Percentiles rank a stretch among this genome's conserved stretches.
These are phyloP conservation scores for Nematocida sp. DNA, from an alignment of 371 early-diverging fungal genomes.

Conservation along the genomic window DNA sequence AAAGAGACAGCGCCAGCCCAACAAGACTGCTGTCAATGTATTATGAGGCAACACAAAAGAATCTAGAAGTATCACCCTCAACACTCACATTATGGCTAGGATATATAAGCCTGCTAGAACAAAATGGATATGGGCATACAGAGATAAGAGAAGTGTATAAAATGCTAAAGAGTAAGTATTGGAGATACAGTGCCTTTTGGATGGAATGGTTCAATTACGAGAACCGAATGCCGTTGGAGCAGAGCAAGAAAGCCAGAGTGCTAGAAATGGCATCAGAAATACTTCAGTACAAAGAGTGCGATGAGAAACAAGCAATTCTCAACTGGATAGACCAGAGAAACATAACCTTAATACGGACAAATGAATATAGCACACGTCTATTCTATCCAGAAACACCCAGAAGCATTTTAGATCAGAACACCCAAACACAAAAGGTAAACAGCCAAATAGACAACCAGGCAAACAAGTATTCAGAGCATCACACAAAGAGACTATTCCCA, in stretches of 20 bases:
- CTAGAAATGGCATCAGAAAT: slow-evolving; percentile 53
- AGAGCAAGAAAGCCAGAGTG: slow-evolving; percentile 47
- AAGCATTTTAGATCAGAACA: too few species aligned
- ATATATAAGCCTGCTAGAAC: slow-evolving; percentile 51
- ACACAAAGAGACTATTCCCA: too few species aligned
- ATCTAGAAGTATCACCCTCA: slow-evolving; percentile 32
- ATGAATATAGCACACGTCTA: background rate
- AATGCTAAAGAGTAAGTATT: slow-evolving; percentile 57
- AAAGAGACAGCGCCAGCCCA: slow-evolving; percentile 33
- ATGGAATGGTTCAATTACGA: slow-evolving; percentile 51
- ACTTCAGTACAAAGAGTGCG: slow-evolving; percentile 56
- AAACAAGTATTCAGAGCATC: background rate
- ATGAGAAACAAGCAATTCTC: slow-evolving; percentile 50
- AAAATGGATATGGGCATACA: slow-evolving; percentile 45
- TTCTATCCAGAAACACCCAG: background rate
- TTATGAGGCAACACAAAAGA: slow-evolving; percentile 59
- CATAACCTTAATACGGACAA: too few species aligned
- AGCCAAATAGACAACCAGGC: background rate
- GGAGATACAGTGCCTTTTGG: slow-evolving; percentile 55
- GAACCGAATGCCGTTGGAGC: slow-evolving; percentile 13
- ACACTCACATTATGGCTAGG: slow-evolving; percentile 53
- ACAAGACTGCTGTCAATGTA: slow-evolving; percentile 55
- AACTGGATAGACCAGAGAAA: slow-evolving; percentile 25
- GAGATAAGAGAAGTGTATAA: slow-evolving; percentile 56
- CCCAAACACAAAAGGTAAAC: background rate